Base-by-base conservation (phyloP, 1,139 yeast genomes). In the Kodamaea sp. region DNA sequence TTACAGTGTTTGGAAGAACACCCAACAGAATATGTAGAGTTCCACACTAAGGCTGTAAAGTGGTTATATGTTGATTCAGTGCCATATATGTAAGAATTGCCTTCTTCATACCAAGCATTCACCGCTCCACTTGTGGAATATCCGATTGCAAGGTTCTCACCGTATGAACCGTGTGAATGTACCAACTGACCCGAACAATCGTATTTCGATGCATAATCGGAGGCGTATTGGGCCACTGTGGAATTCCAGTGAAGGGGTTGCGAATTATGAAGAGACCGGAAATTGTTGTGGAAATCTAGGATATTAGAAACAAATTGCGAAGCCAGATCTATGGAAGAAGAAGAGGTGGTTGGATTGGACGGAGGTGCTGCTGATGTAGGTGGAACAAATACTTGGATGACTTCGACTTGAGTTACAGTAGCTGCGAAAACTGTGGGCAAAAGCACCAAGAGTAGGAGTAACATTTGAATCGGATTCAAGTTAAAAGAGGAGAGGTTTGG, bases 91-190 rank as follows among this genome's bases (percentile, higher is more conserved):
- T 63, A 66, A 7, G 41, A 30, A 3, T 38, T 27, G 4, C 66
- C 65, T 46, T 66, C 73, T 7, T 51, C 41, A 43, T 66, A 66
- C 72, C 72, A 66, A 2, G 68, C 71, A 23, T 56, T 42, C 4
- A 59, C 48, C 4, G 69, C 57, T 4, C 59, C 66, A 4, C 37
- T 42, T 2, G 61, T 52, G 6, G 59, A 40, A 38, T 61, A 66
- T 0, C 73, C 73, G 12, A 63, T 46, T 5, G 71, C 71, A 26
- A 67, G 48, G 39, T 66, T 67, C 35, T 66, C 73, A 4, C 72
- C 72, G 39, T 54, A 63, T 1, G 43, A 46, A 1, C 67, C 69
- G 2, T 66, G 64, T 7, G 66, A 59, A 43, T 66, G 72, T 11
- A 39, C 40, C 24, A 67, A 48, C n/a, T 39, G 43, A 4, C 70